These are phyloP conservation scores for Plasmodium chabaudi DNA, from an alignment of 169 alveolate species.

Conservation along the genomic window DNA sequence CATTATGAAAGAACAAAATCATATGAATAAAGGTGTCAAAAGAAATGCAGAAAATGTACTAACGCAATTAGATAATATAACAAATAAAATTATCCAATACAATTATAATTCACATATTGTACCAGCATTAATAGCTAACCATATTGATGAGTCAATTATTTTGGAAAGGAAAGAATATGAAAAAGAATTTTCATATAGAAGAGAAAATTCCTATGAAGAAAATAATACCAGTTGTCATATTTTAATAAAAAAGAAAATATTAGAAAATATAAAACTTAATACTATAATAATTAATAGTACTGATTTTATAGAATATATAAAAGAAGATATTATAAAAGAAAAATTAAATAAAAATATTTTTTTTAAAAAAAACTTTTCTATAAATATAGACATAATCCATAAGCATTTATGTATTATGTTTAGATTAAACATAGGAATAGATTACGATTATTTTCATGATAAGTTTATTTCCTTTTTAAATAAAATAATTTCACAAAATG, in stretches of 20 bases:
- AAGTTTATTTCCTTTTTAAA: constrained; percentile 10
- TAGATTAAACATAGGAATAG: background rate
- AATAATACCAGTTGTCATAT: background rate
- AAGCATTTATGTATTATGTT: constrained; percentile 13
- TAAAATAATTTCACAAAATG: background rate
- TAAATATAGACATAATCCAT: constrained; percentile 36
- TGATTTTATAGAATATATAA: constrained; percentile 9
- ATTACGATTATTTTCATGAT: constrained; percentile 17
- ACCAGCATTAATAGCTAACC: constrained; percentile 17
- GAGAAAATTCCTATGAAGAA: background rate
- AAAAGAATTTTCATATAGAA: background rate
- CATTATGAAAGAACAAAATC: no score
- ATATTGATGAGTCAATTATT: constrained; percentile 19
- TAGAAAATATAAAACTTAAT: constrained; percentile 37
- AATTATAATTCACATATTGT: constrained; percentile 46
- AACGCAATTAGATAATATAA: background rate
- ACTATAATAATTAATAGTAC: constrained; percentile 15
- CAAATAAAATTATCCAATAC: constrained; percentile 2
- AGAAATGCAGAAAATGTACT: no score
- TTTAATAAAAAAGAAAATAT: constrained; percentile 3
- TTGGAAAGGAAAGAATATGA: background rate
- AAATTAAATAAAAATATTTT: constrained; percentile 6
- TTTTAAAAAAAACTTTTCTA: constrained; percentile 6
- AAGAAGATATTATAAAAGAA: constrained; percentile 13
- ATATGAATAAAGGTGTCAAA: no score